Base-by-base conservation (phyloP, 768 basidiomycete genomes). In the Suillus alpinus region DNA sequence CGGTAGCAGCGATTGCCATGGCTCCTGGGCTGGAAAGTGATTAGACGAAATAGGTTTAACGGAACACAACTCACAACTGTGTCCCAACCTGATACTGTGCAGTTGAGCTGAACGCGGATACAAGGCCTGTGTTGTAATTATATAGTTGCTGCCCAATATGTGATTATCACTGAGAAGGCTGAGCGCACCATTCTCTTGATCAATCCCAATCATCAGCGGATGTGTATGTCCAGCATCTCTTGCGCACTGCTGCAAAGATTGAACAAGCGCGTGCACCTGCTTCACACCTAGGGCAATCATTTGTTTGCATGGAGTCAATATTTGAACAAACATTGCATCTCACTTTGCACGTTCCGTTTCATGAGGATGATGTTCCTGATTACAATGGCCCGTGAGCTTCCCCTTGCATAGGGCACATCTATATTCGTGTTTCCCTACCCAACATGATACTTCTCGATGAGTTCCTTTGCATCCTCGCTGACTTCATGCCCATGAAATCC, bases 151-250 rank as follows among this genome's bases (percentile, higher is more conserved):
- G 32, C 32, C 32, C 3, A 5, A 7, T 2, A 32, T 32, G 32
- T 8, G 14, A 41, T 23, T 6, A 16, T n/a, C 14, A 40, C 10
- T 6, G n/a, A 31, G 34, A 34, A 44, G 26, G 2, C 26, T 26
- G 2, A 26, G 5, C 63, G 5, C n/a, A 83, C 88, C 89, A 65
- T 88, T 88, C 68, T 91, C 89, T 69, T 89, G 89, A 74, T 90
- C 88, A 18, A 82, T 89, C 1, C 88, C 88, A 46, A 89, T 83
- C 66, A 89, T 75, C 29, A 90, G 74, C 1, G 86, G 88, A 8
- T 65, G 72, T 13, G 66, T 62, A 55, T 90, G 88, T 0, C 87
- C 83, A 1, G 83, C 77, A 31, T 82, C 78, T 60, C 79, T 81
- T 4, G 89, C 87, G 12, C 86, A 66, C 29, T 65, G 63, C 65